phyloP scores from a whole-genome alignment of 202 grass and related monocot genomes.

The Setaria viridis region DNA sequence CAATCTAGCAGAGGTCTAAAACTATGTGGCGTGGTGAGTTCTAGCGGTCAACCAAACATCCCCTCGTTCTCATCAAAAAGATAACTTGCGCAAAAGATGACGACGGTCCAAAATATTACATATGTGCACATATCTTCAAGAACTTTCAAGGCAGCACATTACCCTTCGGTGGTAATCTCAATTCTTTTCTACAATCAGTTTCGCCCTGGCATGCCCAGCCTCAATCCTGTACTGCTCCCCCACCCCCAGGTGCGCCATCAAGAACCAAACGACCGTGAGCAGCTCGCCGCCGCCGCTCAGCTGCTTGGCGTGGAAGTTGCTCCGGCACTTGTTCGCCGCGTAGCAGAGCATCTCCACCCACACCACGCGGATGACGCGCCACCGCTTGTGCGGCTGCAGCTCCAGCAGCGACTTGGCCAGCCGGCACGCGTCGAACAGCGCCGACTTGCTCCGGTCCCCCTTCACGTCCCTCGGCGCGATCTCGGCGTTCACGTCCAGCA shows the following conservation, averaged over 20 bases:
- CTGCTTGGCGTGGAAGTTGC: conserved; percentile 75
- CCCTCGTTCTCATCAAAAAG: too few relatives aligned
- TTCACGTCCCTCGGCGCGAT: conserved; percentile 58
- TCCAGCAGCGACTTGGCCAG: conserved; percentile 52
- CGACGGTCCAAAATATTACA: neutral
- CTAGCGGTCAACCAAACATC: too few relatives aligned
- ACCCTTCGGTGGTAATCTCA: conserved; percentile 22
- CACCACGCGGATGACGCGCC: conserved; percentile 59
- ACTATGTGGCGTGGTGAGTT: too few relatives aligned
- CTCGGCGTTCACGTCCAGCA: conserved; percentile 49
- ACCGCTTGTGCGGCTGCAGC: conserved; percentile 43
- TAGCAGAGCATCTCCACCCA: conserved; percentile 84
- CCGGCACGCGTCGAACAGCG: conserved; percentile 63
- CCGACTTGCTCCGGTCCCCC: conserved; percentile 69
- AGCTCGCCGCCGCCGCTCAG: conserved; percentile 63
- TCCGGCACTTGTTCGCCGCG: conserved; percentile 60
- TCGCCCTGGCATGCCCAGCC: conserved; percentile 63
- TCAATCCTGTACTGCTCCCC: conserved; percentile 72
- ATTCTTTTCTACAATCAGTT: conserved; percentile 68
- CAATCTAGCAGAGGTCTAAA: too few relatives aligned
- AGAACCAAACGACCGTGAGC: conserved; percentile 64
- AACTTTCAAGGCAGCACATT: neutral
- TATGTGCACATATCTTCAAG: neutral
- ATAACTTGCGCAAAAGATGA: neutral
- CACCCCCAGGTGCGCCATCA: conserved; percentile 75